Conservation (phyloP, 345 rosid species). For the Gossypium herbaceum region DNA sequence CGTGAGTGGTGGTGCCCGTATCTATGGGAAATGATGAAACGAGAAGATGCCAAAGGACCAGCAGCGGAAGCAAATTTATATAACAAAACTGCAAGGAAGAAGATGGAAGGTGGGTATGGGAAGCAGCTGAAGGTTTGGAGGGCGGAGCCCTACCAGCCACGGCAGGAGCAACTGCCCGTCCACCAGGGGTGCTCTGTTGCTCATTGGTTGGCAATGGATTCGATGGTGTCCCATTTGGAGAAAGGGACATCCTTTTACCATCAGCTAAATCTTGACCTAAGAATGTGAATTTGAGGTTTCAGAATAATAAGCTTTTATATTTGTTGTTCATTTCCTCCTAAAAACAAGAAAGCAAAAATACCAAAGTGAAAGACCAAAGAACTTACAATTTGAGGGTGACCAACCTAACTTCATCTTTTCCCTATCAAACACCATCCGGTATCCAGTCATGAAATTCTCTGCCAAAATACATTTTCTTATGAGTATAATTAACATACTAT, state of each 20-base stretch:
- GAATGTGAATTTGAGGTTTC: conserved; percentile 14
- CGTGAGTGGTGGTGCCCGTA: not conserved
- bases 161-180: conserved; percentile 77
- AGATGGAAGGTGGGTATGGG: conserved; percentile 19
- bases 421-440: conserved; percentile 72
- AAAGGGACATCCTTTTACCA: conserved; percentile 33
- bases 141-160: conserved; percentile 76
- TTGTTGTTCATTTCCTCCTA: not conserved
- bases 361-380: not conserved
- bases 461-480: conserved; percentile 24
- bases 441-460: conserved; percentile 87
- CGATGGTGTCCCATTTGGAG: conserved; percentile 42
- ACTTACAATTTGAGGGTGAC: conserved; percentile 81
- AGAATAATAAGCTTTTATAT: not conserved
- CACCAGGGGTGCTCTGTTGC: conserved; percentile 47
- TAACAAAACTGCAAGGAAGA: conserved; percentile 20
- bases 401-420: conserved; percentile 80
- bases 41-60: conserved; percentile 28
- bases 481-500: not conserved
- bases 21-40: conserved; percentile 24
- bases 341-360: not conserved
- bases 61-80: conserved; percentile 27
- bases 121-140: conserved; percentile 46
- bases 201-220: conserved; percentile 68
- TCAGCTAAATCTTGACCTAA: conserved; percentile 54